These are phyloP conservation scores for Paxillus rubicundulus DNA, from an alignment of 768 basidiomycete species.

Conservation along the genomic window DNA sequence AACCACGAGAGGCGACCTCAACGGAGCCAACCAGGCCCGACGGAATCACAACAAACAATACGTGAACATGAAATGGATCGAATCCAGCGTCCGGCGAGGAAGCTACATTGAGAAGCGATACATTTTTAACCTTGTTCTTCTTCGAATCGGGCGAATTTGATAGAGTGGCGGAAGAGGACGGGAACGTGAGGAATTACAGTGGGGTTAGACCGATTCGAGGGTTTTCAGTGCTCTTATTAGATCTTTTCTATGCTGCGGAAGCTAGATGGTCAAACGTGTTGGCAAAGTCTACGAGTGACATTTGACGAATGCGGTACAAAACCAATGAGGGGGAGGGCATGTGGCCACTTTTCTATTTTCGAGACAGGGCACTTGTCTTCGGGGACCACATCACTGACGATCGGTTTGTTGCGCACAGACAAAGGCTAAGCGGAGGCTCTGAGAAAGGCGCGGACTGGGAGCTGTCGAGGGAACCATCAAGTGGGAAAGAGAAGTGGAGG, in stretches of 20 bases:
- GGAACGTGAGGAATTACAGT: constrained; percentile 61
- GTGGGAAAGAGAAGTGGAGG: constrained; percentile 67
- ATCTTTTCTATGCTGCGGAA: constrained; percentile 48
- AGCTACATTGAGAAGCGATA: constrained; percentile 72
- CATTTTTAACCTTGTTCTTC: constrained; percentile 74
- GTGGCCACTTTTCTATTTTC: constrained; percentile 21
- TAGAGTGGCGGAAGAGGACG: constrained; percentile 48
- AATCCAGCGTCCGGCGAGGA: constrained; percentile 62
- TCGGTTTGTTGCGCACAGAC: constrained; percentile 39
- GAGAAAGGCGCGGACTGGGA: constrained; percentile 59
- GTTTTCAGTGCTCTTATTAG: constrained; percentile 51
- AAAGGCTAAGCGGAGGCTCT: constrained; percentile 63
- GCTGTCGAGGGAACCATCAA: constrained; percentile 56
- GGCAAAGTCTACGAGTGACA: constrained; percentile 91
- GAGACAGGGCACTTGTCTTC: too few relatives aligned
- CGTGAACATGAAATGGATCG: constrained; percentile 80
- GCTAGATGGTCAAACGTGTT: constrained; percentile 90
- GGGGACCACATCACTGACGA: neutral
- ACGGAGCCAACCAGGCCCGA: constrained; percentile 11
- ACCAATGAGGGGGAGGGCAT: constrained; percentile 64
- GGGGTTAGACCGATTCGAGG: constrained; percentile 82
- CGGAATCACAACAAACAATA: constrained; percentile 68
- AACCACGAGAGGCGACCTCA: constrained; percentile 14
- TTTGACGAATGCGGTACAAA: constrained; percentile 75
- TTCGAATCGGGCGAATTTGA: constrained; percentile 85